Conservation (phyloP, 306 rosid species). For the Begonia peltatifolia region DNA sequence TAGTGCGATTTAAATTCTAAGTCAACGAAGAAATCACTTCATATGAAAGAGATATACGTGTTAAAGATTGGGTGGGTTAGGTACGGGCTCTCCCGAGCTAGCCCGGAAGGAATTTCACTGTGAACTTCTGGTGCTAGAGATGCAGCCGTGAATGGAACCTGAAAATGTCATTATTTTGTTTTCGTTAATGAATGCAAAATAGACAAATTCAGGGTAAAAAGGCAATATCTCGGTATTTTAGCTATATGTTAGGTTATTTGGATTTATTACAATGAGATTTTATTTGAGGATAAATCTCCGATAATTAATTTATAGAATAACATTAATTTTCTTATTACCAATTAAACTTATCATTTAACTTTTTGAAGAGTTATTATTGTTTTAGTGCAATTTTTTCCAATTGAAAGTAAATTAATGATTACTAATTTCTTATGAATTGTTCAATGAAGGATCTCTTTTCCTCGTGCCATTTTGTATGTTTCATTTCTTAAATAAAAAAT, state of each 20-base stretch:
- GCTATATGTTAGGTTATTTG: not conserved
- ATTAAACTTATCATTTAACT: too few relatives aligned
- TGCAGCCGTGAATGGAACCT: constrained; percentile 90
- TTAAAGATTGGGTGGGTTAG: constrained; percentile 87
- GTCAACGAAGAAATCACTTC: not conserved
- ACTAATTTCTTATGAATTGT: too few relatives aligned
- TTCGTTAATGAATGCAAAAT: too few relatives aligned
- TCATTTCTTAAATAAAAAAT: not conserved
- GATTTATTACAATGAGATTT: not conserved
- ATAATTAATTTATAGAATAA: not conserved
- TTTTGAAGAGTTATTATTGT: too few relatives aligned
- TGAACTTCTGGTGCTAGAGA: constrained; percentile 81
- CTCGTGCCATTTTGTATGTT: too few relatives aligned
- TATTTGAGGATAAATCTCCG: not conserved
- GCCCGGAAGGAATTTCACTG: constrained; percentile 50
- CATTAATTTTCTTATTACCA: too few relatives aligned
- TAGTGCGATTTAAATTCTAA: constrained; percentile 3
- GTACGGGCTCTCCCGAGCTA: constrained; percentile 61
- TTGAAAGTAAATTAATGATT: too few relatives aligned
- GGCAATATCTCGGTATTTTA: too few relatives aligned
- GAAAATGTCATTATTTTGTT: constrained; percentile 4
- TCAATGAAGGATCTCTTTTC: too few relatives aligned
- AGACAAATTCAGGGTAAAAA: not conserved
- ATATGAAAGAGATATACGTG: constrained; percentile 32
- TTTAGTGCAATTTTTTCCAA: too few relatives aligned